Evolutionary conservation across 2,329 filamentous ascomycete genomes (phyloP), one percentile per base, ranked within the genome.

Genomic region (Rutstroemia sp.): DNA sequence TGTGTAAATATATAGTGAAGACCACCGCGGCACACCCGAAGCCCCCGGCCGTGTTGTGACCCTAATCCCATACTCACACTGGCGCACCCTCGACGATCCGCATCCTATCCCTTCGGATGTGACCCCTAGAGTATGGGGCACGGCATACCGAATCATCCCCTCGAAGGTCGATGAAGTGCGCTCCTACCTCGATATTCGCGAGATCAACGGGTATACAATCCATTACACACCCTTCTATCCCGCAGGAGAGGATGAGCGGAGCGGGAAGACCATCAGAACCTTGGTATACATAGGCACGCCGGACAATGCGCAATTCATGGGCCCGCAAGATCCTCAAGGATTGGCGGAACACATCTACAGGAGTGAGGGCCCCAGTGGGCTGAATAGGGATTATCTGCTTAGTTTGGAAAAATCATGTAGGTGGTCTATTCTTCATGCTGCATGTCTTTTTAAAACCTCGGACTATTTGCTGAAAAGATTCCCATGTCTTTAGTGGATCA

Each of bases 131-230:
- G 90, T 96, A 65, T 97, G 92, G 92, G 94, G 94, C 57, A 88
- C 90, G 16, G 94, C 92, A 61, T 95, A 96, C 75, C 88, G 92
- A 68, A 92, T 96, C 72, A 77, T 80, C 27, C 72, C 85, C 6
- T 77, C 81, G 2, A 80, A 85, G 63, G 90, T 95, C 21, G 79
- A 83, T 59, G 86, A 92, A 73, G 92, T 96, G 4, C 86, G 89
- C 64, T 80, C 85, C 58, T 96, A 96, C 71, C 88, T 99, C 49
- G 92, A 97, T 72, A 92, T 96, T 62, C 86, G 94, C 47, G 94
- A 99, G 73, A 96, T 97, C 69, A 96, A 97, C 74, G 94, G 94
- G 25, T 99, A 99, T 73, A 89, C 86, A 54, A 95, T 96, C 63
- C 92, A 96, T 72, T 90, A 91, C 71, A 90, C 91, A 27, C 83